phyloP scores from a whole-genome alignment of 2,329 filamentous ascomycete genomes.

The Aspergillus felis region DNA sequence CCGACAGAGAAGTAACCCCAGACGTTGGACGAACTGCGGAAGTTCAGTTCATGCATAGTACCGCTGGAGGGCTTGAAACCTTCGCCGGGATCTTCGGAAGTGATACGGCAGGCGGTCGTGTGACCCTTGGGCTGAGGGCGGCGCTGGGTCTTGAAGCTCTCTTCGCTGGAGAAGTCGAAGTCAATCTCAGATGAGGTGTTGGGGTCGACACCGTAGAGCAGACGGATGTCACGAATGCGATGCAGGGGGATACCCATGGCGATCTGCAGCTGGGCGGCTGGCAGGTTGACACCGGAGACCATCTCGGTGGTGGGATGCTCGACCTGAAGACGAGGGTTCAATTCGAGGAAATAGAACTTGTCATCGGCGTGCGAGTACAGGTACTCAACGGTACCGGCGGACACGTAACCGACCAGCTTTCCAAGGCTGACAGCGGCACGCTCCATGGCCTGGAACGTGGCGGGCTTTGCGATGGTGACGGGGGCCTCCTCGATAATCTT shows the following conservation, averaged over 20 bases:
- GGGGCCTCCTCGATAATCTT: slow-evolving; percentile 99
- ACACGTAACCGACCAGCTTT: slow-evolving; percentile 94
- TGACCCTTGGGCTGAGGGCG: slow-evolving; percentile 92
- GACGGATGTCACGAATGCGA: slow-evolving; percentile 90
- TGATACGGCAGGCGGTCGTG: slow-evolving; percentile 98
- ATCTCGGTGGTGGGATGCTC: slow-evolving; percentile 99
- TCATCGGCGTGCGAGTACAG: slow-evolving; percentile 96
- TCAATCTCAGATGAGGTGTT: slow-evolving; percentile 84
- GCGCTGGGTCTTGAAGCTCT: slow-evolving; percentile 78
- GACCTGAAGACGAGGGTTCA: slow-evolving; percentile 98
- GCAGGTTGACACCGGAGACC: slow-evolving; percentile 96
- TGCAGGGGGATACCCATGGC: slow-evolving; percentile 98
- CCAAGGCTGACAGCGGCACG: slow-evolving; percentile 91
- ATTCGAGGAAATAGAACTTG: slow-evolving; percentile 98
- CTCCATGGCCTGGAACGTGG: slow-evolving; percentile 95
- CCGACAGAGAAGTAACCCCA: slow-evolving; percentile 99
- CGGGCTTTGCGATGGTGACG: slow-evolving; percentile 86
- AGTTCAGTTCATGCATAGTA: slow-evolving; percentile 99
- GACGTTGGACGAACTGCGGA: slow-evolving; percentile 96
- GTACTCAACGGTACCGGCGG: slow-evolving; percentile 97
- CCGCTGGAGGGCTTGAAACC: slow-evolving; percentile 99
- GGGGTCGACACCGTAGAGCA: slow-evolving; percentile 93
- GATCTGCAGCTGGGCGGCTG: slow-evolving; percentile 95
- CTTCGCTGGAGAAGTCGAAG: slow-evolving; percentile 89
- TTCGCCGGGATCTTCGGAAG: slow-evolving; percentile 96